Evolutionary conservation across 805 yeast genomes (phyloP).

Genomic region (Pichia pseudocactophila): DNA sequence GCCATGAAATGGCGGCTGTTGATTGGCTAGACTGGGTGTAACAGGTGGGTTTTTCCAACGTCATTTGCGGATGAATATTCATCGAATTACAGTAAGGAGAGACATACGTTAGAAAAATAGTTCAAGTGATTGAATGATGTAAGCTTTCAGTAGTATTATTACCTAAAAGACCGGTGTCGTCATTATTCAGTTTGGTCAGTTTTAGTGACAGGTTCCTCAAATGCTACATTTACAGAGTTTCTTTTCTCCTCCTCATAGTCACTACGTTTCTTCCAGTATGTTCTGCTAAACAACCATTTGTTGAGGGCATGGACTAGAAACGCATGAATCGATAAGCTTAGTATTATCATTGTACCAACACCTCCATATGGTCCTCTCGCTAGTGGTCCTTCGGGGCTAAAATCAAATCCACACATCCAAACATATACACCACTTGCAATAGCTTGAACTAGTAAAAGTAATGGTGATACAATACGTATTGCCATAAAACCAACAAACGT

Average conservation of each 20-base stretch:
- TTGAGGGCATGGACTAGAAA: slow-evolving; percentile 20
- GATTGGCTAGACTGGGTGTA: too few relatives aligned
- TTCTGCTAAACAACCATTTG: slow-evolving; percentile 18
- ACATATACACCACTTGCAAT: slow-evolving; percentile 12
- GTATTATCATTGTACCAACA: slow-evolving; percentile 15
- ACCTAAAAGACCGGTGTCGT: too few relatives aligned
- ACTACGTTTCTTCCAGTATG: slow-evolving; percentile 17
- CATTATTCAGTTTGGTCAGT: too few relatives aligned
- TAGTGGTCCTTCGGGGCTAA: slow-evolving; percentile 3
- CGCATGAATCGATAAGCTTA: slow-evolving; percentile 17
- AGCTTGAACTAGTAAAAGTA: slow-evolving; percentile 21
- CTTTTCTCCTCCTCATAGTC: not conserved
- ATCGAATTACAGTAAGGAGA: too few relatives aligned
- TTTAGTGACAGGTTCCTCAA: too few relatives aligned
- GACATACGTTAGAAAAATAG: too few relatives aligned
- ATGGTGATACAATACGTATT: slow-evolving; percentile 21
- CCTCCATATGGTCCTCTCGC: slow-evolving; percentile 6
- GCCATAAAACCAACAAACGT: slow-evolving; percentile 20
- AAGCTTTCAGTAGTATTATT: too few relatives aligned
- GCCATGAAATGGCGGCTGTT: too few relatives aligned
- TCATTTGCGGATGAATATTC: too few relatives aligned
- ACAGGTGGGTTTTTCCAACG: too few relatives aligned
- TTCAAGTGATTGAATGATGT: too few relatives aligned
- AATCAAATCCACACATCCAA: slow-evolving; percentile 16
- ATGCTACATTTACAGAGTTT: too few relatives aligned